Evolutionary conservation across 2,329 filamentous ascomycete genomes (phyloP).

Genomic region (Parascedosporium putredinis): DNA sequence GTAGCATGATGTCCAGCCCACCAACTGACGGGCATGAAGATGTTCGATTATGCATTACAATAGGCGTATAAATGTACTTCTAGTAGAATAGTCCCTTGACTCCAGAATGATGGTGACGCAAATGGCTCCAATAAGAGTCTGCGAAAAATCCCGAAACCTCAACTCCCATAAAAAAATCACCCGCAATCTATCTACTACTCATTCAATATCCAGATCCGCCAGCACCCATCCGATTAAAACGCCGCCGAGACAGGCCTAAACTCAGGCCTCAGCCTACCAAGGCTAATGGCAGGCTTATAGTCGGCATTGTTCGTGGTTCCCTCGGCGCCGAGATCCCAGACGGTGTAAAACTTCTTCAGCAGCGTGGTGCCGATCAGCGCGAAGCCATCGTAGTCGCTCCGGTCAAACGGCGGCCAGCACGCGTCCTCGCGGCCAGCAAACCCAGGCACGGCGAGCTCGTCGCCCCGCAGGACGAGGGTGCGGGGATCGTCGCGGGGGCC

Average conservation of each 20-base stretch:
- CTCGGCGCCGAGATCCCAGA: conserved; percentile 20
- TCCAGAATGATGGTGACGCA: too few relatives aligned
- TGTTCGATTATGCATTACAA: too few relatives aligned
- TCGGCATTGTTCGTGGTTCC: conserved; percentile 5
- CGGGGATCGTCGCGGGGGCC: conserved; percentile 12
- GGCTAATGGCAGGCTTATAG: conserved; percentile 13
- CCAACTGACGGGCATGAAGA: too few relatives aligned
- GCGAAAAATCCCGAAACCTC: too few relatives aligned
- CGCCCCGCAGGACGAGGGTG: conserved; percentile 20
- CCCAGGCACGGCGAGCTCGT: conserved; percentile 20
- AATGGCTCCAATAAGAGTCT: too few relatives aligned
- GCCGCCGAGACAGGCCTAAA: background rate
- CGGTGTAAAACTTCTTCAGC: conserved; percentile 22
- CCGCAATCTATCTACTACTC: too few relatives aligned
- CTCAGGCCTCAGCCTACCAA: conserved; percentile 15
- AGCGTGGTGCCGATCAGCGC: conserved; percentile 24
- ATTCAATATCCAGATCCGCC: too few relatives aligned
- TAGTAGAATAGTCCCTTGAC: too few relatives aligned
- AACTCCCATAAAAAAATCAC: too few relatives aligned
- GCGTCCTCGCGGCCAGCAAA: conserved; percentile 22
- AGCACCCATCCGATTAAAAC: too few relatives aligned
- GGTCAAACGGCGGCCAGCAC: conserved; percentile 25
- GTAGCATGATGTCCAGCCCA: too few relatives aligned
- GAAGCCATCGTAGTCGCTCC: conserved; percentile 18
- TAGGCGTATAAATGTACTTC: too few relatives aligned